phyloP scores from a whole-genome alignment of 2,329 filamentous ascomycete species.

The Sordariomycetes sp. region DNA sequence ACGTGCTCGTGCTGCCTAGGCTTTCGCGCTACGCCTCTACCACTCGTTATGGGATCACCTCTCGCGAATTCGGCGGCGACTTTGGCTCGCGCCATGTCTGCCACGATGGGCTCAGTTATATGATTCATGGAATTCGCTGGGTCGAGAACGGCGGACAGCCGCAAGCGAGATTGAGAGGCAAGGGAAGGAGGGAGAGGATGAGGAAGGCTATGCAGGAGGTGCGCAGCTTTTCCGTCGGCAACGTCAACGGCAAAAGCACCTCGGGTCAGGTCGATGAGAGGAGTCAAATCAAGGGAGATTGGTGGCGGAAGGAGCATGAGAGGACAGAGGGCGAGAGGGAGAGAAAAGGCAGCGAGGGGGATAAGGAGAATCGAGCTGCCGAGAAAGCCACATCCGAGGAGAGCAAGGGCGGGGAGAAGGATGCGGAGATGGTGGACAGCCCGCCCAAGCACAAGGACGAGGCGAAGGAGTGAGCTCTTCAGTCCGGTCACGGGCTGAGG shows the following conservation, averaged over 20 bases:
- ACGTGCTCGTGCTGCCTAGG: conserved; percentile 70
- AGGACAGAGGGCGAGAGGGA: conserved; percentile 10
- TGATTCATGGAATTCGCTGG: conserved; percentile 74
- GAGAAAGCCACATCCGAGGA: conserved; percentile 3
- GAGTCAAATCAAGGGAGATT: no score
- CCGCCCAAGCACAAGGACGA: conserved; percentile 3
- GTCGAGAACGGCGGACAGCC: conserved; percentile 64
- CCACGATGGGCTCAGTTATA: conserved; percentile 86
- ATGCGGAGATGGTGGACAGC: conserved; percentile 21
- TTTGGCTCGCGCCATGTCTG: conserved; percentile 29
- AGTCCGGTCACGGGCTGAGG: no score
- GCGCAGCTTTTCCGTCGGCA: conserved; percentile 15
- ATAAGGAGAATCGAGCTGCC: conserved; percentile 37
- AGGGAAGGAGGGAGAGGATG: conserved; percentile 47
- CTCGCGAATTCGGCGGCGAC: conserved; percentile 64
- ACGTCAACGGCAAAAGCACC: conserved; percentile 16
- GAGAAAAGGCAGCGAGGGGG: conserved; percentile 22
- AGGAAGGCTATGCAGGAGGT: conserved; percentile 45
- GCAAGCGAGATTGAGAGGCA: conserved; percentile 46
- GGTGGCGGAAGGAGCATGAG: conserved; percentile 18
- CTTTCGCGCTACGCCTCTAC: conserved; percentile 68
- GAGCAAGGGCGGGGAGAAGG: conserved; percentile 10
- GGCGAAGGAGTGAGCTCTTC: conserved; percentile 4
- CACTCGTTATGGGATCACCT: conserved; percentile 72
- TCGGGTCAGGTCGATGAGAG: no score